Evolutionary conservation across 257 asterid genomes (phyloP).

Genomic region (Scutellaria minor): DNA sequence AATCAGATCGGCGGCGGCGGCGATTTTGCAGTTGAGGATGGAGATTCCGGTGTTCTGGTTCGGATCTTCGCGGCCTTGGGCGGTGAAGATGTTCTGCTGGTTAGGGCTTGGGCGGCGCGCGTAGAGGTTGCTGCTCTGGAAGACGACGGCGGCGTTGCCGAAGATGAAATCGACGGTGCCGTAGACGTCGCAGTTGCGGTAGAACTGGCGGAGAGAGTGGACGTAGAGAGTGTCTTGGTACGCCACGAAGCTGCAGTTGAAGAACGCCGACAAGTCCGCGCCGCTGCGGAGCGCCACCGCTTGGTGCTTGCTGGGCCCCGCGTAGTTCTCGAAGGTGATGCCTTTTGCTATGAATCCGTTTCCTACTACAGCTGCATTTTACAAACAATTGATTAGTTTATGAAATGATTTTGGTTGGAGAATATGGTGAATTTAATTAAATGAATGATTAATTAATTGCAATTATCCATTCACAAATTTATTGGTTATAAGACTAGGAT

Average conservation of each 20-base stretch:
- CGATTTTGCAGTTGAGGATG: constrained; percentile 68
- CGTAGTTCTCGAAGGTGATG: constrained; percentile 89
- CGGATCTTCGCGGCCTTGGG: constrained; percentile 95
- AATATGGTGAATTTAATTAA: no score
- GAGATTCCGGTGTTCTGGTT: constrained; percentile 97
- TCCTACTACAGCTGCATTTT: constrained; percentile 76
- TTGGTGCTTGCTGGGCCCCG: constrained; percentile 93
- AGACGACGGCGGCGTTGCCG: constrained; percentile 93
- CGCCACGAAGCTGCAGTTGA: constrained; percentile 85
- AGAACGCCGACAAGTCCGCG: constrained; percentile 84
- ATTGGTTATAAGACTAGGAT: no score
- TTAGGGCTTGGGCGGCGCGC: constrained; percentile 77
- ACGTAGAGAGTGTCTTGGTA: constrained; percentile 97
- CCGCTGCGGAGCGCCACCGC: constrained; percentile 95
- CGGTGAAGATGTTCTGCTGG: constrained; percentile 87
- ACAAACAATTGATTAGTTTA: no score
- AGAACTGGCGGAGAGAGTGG: constrained; percentile 92
- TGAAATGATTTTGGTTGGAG: no score
- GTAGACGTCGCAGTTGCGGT: constrained; percentile 87
- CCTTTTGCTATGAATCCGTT: constrained; percentile 83
- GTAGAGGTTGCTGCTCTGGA: constrained; percentile 79
- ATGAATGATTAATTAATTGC: no score
- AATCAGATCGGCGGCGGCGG: constrained; percentile 79
- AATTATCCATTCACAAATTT: no score
- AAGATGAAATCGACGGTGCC: constrained; percentile 96